Evolutionary conservation across 305 asterid species (phyloP).

Genomic region (Withania somnifera): DNA sequence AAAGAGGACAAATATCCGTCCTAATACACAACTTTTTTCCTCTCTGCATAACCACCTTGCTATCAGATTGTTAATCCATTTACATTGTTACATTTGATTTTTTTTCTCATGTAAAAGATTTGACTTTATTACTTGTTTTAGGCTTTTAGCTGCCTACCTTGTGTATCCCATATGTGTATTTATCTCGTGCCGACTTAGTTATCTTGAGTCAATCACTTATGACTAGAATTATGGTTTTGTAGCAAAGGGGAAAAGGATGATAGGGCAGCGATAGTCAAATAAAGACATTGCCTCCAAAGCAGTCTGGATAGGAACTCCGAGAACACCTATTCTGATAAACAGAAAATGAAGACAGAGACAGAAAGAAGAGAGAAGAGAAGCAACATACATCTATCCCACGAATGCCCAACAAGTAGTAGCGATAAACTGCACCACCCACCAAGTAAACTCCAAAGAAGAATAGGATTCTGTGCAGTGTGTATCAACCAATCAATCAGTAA

Average conservation of each 20-base stretch:
- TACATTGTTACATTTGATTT: not conserved
- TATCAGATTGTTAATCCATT: not conserved
- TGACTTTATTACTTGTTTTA: not conserved
- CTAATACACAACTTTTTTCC: not conserved
- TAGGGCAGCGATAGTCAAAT: not conserved
- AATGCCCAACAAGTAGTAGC: constrained; percentile 60
- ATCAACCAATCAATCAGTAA: not conserved
- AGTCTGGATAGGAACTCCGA: not conserved
- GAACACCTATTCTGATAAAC: not conserved
- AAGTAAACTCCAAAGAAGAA: constrained; percentile 79
- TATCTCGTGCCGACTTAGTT: not conserved
- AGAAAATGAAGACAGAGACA: not conserved
- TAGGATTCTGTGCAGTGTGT: constrained; percentile 35
- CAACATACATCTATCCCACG: constrained; percentile 88
- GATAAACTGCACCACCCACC: constrained; percentile 67
- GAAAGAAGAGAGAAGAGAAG: constrained; percentile 4
- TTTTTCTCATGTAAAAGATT: not conserved
- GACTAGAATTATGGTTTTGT: not conserved
- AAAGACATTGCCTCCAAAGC: not conserved
- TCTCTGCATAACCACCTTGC: not conserved
- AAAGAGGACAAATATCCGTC: not conserved
- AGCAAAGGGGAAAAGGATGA: not conserved
- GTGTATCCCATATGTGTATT: not conserved
- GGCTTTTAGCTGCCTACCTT: not conserved
- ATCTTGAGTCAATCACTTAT: not conserved